Evolutionary conservation across 2,329 filamentous ascomycete genomes (phyloP), one percentile per base, ranked within the genome.

Genomic region (Endothia cerciana): DNA sequence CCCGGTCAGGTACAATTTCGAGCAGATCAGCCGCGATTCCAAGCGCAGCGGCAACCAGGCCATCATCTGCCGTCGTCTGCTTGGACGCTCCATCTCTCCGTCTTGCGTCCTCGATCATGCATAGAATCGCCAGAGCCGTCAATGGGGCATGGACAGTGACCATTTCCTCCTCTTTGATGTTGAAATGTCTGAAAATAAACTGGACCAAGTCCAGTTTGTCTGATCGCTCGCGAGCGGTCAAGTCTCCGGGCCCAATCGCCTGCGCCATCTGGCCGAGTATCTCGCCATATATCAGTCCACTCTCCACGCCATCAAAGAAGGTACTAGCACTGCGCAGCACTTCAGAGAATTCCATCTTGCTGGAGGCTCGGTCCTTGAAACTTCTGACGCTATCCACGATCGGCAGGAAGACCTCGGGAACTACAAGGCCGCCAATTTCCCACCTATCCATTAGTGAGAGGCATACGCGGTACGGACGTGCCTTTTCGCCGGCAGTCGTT

Each of bases 261-360:
- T 88, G 83, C 1, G 83, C 83, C 66, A 95, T 80, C 51, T 95
- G 83, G 15, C 87, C 82, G 64, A 92, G 81, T 64, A 97, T 83
- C 74, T 97, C 92, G 58, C 90, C 89, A 82, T 96, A 99, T 57
- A 99, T 97, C 25, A 98, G 82, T 8, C 91, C 91, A 72, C 94
- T 97, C 77, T 99, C 95, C 47, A 98, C 94, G 5, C 94, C 94
- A 74, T 99, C 95, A 71, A 99, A 99, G 78, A 99, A 99, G 49
- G 95, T 90, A 74, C 91, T 97, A 5, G 94, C 95, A 74, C 94
- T 98, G 71, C 92, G 89, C 70, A 98, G 84, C 2, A 98, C 93
- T 76, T 99, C 95, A 17, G 88, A 84, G 68, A 95, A 93, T 65
- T 94, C 88, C 7, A 85, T 78, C 72, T 90, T 90, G n/a, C 84